phyloP scores from a whole-genome alignment of 805 yeast genomes.

The Metschnikowia cerradonensis region DNA sequence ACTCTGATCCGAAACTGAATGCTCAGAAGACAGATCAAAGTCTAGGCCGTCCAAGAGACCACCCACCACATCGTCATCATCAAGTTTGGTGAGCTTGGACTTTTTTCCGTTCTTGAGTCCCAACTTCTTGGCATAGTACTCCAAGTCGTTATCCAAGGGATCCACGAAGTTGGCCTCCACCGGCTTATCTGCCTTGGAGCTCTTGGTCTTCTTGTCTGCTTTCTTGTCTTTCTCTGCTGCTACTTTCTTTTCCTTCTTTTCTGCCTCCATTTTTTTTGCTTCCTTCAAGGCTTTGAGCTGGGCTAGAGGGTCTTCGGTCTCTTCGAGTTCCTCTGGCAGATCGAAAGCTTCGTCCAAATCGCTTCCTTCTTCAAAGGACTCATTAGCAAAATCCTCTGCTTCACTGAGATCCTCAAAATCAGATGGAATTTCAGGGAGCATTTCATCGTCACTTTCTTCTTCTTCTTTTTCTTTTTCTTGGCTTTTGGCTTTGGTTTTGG shows the following conservation, averaged over 20 bases:
- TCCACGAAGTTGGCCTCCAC: conserved; percentile 18
- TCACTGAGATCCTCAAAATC: neutral
- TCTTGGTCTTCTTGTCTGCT: neutral
- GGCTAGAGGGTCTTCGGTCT: conserved; percentile 24
- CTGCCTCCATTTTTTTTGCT: conserved; percentile 5
- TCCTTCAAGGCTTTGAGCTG: conserved; percentile 19
- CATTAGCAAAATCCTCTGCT: conserved; percentile 4
- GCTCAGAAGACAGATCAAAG: conserved; percentile 36
- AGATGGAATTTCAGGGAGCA: conserved; percentile 1
- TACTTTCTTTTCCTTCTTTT: neutral
- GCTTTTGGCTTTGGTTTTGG: neutral
- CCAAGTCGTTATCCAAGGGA: conserved; percentile 62
- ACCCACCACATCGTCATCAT: conserved; percentile 73
- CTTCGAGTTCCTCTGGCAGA: conserved; percentile 9
- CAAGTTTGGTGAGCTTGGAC: conserved; percentile 42
- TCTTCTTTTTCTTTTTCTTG: no score
- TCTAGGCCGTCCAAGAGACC: conserved; percentile 80
- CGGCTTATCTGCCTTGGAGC: conserved; percentile 7
- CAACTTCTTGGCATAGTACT: conserved; percentile 75
- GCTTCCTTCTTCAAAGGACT: conserved; percentile 11
- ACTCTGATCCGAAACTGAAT: conserved; percentile 17
- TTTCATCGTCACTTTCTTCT: conserved; percentile 2
- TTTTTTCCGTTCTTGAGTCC: conserved; percentile 59
- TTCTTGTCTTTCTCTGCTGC: no score
- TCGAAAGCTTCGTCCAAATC: conserved; percentile 12